These are phyloP conservation scores for Alternaria angustiovoidea DNA, from an alignment of 2,329 filamentous ascomycete genomes.

Conservation along the genomic window DNA sequence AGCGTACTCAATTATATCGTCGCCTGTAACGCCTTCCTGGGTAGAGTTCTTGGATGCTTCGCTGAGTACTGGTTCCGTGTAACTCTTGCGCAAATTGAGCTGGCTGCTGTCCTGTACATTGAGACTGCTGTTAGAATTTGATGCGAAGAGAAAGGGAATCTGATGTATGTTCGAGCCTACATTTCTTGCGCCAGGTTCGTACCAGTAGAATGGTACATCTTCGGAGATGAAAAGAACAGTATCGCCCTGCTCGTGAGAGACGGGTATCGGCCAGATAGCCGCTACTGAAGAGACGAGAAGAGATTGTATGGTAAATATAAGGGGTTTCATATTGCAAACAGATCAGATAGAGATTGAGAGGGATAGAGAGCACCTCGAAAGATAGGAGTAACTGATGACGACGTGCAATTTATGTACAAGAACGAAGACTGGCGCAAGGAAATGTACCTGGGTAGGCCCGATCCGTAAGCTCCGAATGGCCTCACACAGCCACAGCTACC, in stretches of 20 bases:
- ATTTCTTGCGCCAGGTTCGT: slow-evolving; percentile 47
- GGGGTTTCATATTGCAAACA: slow-evolving; percentile 35
- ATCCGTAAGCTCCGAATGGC: not conserved
- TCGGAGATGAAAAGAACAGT: slow-evolving; percentile 51
- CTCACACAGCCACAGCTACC: not conserved
- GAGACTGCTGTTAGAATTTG: slow-evolving; percentile 28
- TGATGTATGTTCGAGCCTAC: slow-evolving; percentile 34
- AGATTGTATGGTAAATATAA: slow-evolving; percentile 15
- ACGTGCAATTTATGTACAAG: slow-evolving; percentile 1
- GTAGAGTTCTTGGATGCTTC: not conserved
- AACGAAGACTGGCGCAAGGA: slow-evolving; percentile 25
- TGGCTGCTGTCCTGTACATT: slow-evolving; percentile 18
- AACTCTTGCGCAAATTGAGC: slow-evolving; percentile 22
- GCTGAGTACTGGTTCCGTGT: slow-evolving; percentile 12
- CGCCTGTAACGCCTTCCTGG: slow-evolving; percentile 53
- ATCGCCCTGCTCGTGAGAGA: slow-evolving; percentile 49
- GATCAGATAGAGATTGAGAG: not conserved
- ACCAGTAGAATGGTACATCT: slow-evolving; percentile 47
- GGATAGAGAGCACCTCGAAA: not conserved
- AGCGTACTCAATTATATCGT: slow-evolving; percentile 58
- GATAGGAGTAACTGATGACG: not conserved
- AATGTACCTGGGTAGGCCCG: slow-evolving; percentile 7
- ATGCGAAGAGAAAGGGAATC: slow-evolving; percentile 21
- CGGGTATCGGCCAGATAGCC: slow-evolving; percentile 56
- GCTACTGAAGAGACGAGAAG: slow-evolving; percentile 34